Base-by-base conservation (phyloP, 768 basidiomycete species). In the Hericium rajendrae region DNA sequence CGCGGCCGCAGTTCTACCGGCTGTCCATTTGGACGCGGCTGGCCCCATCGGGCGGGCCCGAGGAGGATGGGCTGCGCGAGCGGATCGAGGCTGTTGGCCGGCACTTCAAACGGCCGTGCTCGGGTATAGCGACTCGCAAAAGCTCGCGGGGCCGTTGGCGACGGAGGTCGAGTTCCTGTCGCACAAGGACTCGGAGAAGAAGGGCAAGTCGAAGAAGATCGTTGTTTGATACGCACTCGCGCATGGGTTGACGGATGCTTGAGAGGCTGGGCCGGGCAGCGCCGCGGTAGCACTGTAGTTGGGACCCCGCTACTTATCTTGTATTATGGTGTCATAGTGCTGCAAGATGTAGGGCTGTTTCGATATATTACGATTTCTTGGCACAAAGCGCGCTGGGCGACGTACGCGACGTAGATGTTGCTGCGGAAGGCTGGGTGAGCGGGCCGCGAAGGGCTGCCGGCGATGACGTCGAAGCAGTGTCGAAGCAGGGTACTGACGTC, bases 21-120 rank as follows among this genome's bases (percentile, higher is more conserved):
- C 71, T 99, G 65, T 94, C 91, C 62, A 95, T 99, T 76, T 99
- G 97, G 97, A 99, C 97, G 51, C 83, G 95, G 41, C 73, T 84
- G 38, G 89, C 95, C 4, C 88, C 91, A 38, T 66, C 75, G 6
- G 66, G 18, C 6, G 24, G 15, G 15, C 49, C 20, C 5, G 78
- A 81, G 20, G 79, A 81, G 56, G 80, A 81, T 57, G 65, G 74
- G 56, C 74, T 95, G 64, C 82, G 84, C 55, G 83, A 88, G 68
- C 82, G 94, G 55, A 89, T 94, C 62, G 88, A 91, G 70, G 78
- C 80, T 0, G 84, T 97, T 51, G 93, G 92, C 37, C 78, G 76
- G 62, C 88, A 97, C 70, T 98, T 98, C 80, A 99, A 99, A 84
- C 77, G 53, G 82, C 73, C 56, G 94, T 97, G 48, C 80, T 99